Base-by-base conservation (phyloP, 108 stramenopile species). In the Skeletonema costatum region DNA sequence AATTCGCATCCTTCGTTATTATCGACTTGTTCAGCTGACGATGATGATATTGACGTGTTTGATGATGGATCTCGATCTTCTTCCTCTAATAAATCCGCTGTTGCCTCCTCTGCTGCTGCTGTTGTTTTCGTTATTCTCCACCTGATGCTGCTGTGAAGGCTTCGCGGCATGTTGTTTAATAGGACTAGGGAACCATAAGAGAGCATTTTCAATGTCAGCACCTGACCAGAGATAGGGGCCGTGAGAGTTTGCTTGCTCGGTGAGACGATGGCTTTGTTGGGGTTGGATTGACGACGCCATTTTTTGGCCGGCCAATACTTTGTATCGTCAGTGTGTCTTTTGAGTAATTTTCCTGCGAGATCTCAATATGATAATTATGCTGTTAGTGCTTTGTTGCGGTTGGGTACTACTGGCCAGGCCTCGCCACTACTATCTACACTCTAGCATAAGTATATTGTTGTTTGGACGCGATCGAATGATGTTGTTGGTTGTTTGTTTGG, bases 141-240 rank as follows among this genome's bases (percentile, higher is more conserved):
- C 25, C 25, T 25, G 25, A 25, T 25, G 48, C 33, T 51, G n/a
- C 21, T 32, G 21, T 14, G 25, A 7, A 17, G 61, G 3, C n/a
- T n/a, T n/a, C 10, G 63, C 5, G 3, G 35, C 12, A 5, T n/a
- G 71, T 39, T 60, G 38, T 6, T 44, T 61, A 21, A 1, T 31
- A 25, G 14, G 62, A 5, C 3, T 21, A 16, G 68, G 60, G 51
- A 82, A 82, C 81, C 81, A 82, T 12, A 74, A 44, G 0, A 82
- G 62, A n/a, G 81, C 81, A 64, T 82, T 82, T 41, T 68, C 42
- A n/a, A 82, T 73, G 59, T 82, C 81, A 14, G 14, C 2, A 32
- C 73, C 35, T 44, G 71, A 39, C 81, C 81, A 82, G 5, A 78
- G 66, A 68, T 82, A 82, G 0, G 81, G 72, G 8, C 81, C 81